These are phyloP conservation scores for Ustilago curta DNA, from an alignment of 1,284 basidiomycete genomes.

Conservation along the genomic window DNA sequence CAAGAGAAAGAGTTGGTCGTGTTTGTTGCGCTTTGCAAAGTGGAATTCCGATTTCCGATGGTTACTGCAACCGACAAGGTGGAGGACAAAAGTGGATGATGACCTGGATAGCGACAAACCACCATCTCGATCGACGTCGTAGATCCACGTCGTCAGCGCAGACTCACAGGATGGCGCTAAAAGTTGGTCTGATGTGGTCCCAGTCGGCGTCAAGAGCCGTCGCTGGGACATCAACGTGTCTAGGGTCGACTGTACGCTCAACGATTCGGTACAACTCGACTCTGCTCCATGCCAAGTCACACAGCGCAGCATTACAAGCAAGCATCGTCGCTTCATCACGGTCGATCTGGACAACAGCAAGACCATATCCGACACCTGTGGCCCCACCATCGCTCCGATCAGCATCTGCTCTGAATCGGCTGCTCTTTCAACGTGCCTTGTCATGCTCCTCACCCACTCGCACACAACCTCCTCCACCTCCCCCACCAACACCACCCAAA, in stretches of 20 bases:
- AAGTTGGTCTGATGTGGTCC: conserved; percentile 21
- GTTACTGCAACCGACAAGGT: background rate
- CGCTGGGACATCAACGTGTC: background rate
- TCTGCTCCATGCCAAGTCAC: background rate
- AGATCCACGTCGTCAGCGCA: background rate
- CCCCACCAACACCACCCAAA: conserved; percentile 67
- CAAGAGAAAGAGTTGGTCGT: conserved; percentile 1
- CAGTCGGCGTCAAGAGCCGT: conserved; percentile 5
- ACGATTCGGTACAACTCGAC: background rate
- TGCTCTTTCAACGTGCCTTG: background rate
- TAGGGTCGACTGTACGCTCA: background rate
- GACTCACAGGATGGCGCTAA: conserved; percentile 9
- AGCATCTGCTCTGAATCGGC: background rate
- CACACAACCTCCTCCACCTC: conserved; percentile 75
- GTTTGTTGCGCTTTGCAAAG: background rate
- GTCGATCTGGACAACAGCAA: background rate
- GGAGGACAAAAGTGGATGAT: background rate
- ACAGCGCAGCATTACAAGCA: background rate
- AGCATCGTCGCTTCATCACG: background rate
- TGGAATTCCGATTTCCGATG: conserved; percentile 12
- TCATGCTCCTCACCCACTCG: background rate
- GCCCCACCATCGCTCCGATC: too few relatives aligned
- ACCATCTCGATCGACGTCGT: conserved; percentile 11
- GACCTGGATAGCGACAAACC: background rate
- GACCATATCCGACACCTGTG: background rate